These are phyloP conservation scores for Oryza meridionalis DNA, from an alignment of 176 grass and related monocot species.

Conservation along the genomic window DNA sequence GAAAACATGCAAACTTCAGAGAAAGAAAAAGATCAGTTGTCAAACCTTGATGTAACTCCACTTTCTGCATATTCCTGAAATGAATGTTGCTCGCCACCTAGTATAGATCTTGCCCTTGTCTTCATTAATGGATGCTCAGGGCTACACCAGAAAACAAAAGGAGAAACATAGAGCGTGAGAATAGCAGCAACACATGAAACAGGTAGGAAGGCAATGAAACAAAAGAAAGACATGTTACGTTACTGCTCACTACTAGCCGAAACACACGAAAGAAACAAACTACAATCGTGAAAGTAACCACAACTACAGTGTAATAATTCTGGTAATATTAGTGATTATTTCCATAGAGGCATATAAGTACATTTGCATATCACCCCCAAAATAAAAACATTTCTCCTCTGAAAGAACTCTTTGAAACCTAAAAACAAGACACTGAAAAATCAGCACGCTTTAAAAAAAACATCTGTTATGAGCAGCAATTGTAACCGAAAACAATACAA, in stretches of 20 bases:
- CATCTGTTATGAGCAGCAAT: conserved; percentile 13
- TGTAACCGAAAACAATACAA: conserved; percentile 16
- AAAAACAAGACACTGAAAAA: conserved; percentile 26
- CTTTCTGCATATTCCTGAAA: conserved; percentile 78
- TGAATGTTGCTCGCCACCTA: conserved; percentile 80
- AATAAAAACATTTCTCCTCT: conserved; percentile 16
- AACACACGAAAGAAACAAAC: conserved; percentile 28
- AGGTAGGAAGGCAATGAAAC: conserved; percentile 23
- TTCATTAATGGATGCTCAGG: conserved; percentile 84
- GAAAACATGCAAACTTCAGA: background rate
- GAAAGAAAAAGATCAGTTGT: conserved; percentile 1
- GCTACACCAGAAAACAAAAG: conserved; percentile 59
- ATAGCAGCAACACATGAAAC: background rate
- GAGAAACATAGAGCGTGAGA: conserved; percentile 29
- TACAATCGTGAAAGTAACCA: conserved; percentile 14
- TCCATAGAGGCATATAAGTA: conserved; percentile 12
- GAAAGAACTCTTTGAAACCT: conserved; percentile 14
- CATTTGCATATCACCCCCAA: conserved; percentile 36
- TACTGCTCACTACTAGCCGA: conserved; percentile 23
- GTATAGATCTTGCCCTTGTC: conserved; percentile 85
- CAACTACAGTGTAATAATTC: background rate
- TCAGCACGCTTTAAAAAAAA: background rate
- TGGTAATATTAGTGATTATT: conserved; percentile 20
- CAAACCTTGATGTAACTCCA: conserved; percentile 84
- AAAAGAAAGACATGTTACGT: conserved; percentile 21